These are phyloP conservation scores for Clonostachys rosea DNA, from an alignment of 2,329 filamentous ascomycete genomes.

Conservation along the genomic window DNA sequence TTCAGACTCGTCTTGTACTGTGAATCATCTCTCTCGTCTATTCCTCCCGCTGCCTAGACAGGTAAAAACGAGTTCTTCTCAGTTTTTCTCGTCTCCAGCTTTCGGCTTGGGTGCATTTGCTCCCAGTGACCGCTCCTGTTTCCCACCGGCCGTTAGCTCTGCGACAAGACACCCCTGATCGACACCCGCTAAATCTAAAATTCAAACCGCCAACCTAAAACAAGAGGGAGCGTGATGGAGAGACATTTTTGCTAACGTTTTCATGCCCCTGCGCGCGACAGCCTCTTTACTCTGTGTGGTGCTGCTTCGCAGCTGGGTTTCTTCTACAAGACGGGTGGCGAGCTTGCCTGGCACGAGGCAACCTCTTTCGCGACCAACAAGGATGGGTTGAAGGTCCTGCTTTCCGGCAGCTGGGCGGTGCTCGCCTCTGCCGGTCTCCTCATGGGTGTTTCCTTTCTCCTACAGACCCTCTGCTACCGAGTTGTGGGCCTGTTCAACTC, in stretches of 20 bases:
- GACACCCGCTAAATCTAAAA: no score
- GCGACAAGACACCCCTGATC: background rate
- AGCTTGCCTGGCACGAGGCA: conserved; percentile 23
- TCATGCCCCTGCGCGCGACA: conserved; percentile 3
- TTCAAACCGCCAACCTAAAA: no score
- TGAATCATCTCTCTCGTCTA: no score
- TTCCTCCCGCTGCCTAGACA: no score
- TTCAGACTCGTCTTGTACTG: no score
- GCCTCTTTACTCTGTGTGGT: conserved; percentile 16
- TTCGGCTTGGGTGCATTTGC: no score
- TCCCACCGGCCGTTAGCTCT: background rate
- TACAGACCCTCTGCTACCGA: conserved; percentile 13
- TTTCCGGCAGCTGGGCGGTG: conserved; percentile 19
- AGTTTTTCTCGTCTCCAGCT: no score
- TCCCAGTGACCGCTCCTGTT: no score
- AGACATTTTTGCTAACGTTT: conserved; percentile 4
- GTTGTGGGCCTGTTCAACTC: conserved; percentile 12
- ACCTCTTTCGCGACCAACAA: conserved; percentile 17
- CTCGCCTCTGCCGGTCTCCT: conserved; percentile 11
- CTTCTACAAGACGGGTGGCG: conserved; percentile 20
- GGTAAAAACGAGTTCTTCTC: no score
- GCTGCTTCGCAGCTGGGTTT: conserved; percentile 23
- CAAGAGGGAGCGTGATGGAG: background rate
- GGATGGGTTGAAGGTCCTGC: conserved; percentile 21
- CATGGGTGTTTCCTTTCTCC: conserved; percentile 12